Evolutionary conservation across 495 filamentous ascomycete species (phyloP), one percentile per base, ranked within the genome.

Genomic region (Xylaria cubensis): DNA sequence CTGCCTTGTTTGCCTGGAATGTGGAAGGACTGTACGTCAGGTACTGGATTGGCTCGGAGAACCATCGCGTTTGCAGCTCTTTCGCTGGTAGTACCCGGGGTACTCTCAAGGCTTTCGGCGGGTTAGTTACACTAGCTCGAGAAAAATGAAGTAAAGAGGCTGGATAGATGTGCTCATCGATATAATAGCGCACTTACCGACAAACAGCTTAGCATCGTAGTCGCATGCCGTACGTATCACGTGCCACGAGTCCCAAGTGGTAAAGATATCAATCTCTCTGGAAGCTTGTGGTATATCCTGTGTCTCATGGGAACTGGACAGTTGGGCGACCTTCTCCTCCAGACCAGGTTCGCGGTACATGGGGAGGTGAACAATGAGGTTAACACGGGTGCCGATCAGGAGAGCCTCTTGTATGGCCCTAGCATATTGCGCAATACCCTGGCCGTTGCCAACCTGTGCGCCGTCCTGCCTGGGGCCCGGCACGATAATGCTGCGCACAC

Each of bases 211-310:
- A 62, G 86, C 78, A 80, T 91, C 91, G 76, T 98, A 98, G 83
- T 89, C 93, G 89, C 94, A 98, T 34, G 93, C 84, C 55, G 92
- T 91, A 67, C 97, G 85, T 74, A 98, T 93, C 44, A 89, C 84
- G 80, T 98, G 91, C 96, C 96, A 99, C 10, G 92, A 91, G 83
- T 98, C 95, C 97, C 96, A 99, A 8, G 91, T 86, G 50, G 89
- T 90, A 74, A 91, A 94, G 5, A 90, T 78, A 75, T 94, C 92
- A 42, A 89, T 79, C 26, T 90, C 83, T 63, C 79, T 66, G 3
- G 55, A 72, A 62, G 4, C 55, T 29, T 19, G 70, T 63, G 12
- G 42, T 56, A 17, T 68, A 81, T 4, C 76, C 72, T 13, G 64
- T 13, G 6, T 71, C 15, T 71, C 80, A 36, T 83, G 81, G 29